phyloP scores from a whole-genome alignment of 2,329 filamentous ascomycete genomes.

The Sporothrix luriei region DNA sequence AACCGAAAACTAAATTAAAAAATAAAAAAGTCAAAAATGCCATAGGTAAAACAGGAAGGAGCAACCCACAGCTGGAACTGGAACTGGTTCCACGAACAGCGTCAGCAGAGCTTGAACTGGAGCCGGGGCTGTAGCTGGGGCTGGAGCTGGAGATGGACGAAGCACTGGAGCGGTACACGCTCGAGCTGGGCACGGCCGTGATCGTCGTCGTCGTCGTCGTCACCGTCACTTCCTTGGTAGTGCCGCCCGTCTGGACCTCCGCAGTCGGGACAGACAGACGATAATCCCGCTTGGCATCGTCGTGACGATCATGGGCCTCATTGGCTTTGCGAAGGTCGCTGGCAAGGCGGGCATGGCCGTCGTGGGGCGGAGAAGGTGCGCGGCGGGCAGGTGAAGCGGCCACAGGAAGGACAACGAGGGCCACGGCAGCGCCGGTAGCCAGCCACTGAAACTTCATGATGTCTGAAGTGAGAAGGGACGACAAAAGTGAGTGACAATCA shows the following conservation, averaged over 20 bases:
- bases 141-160: neutral
- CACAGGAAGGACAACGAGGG: neutral
- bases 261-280: neutral
- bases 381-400: constrained; percentile 24
- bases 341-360: neutral
- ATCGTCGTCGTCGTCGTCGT: constrained; percentile 29
- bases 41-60: neutral
- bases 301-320: neutral
- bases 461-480: neutral
- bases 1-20: too few species aligned
- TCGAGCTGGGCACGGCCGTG: constrained; percentile 4
- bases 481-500: neutral
- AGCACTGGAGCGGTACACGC: neutral
- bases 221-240: constrained; percentile 15
- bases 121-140: neutral
- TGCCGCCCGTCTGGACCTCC: neutral
- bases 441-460: constrained; percentile 27
- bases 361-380: constrained; percentile 1
- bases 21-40: neutral
- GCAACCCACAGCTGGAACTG: neutral
- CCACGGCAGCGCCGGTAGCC: neutral
- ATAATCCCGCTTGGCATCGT: constrained; percentile 1
- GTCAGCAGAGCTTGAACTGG: neutral
- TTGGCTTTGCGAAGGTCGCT: constrained; percentile 10
- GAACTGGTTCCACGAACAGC: constrained; percentile 7